phyloP scores from a whole-genome alignment of 495 filamentous ascomycete genomes.

The Neurospora sp. region DNA sequence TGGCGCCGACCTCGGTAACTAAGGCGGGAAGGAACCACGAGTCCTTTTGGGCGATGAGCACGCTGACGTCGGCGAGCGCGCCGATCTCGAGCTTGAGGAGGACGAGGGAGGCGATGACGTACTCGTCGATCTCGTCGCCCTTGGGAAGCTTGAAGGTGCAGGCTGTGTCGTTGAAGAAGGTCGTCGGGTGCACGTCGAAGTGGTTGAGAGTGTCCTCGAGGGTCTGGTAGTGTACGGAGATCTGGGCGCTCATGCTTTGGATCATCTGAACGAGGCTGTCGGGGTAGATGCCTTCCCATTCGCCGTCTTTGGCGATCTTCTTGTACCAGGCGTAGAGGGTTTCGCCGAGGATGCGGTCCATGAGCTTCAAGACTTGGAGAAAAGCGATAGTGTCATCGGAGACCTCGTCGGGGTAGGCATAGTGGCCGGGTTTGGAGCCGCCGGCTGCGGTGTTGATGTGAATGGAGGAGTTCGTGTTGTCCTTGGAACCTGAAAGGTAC shows the following conservation, averaged over 20 bases:
- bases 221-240: conserved; percentile 24
- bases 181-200: conserved; percentile 14
- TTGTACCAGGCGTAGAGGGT: conserved; percentile 22
- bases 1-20: conserved; percentile 23
- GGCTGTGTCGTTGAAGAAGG: conserved; percentile 1
- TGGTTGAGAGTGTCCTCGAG: conserved; percentile 25
- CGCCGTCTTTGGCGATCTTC: conserved; percentile 14
- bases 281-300: conserved; percentile 28
- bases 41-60: conserved; percentile 39
- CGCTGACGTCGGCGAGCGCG: conserved; percentile 43
- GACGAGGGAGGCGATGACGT: conserved; percentile 16
- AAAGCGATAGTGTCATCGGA: conserved; percentile 14
- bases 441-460: conserved; percentile 26
- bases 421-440: conserved; percentile 24
- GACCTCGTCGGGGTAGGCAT: conserved; percentile 23
- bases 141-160: conserved; percentile 20
- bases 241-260: conserved; percentile 26
- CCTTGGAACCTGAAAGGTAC: not conserved
- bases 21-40: conserved; percentile 27
- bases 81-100: conserved; percentile 45
- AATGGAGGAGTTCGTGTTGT: conserved; percentile 6
- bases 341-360: conserved; percentile 25
- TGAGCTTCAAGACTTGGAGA: conserved; percentile 18
- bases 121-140: conserved; percentile 15
- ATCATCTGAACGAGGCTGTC: conserved; percentile 20